Conservation (phyloP, 1,284 basidiomycete genomes). For the Agaricales sp. region DNA sequence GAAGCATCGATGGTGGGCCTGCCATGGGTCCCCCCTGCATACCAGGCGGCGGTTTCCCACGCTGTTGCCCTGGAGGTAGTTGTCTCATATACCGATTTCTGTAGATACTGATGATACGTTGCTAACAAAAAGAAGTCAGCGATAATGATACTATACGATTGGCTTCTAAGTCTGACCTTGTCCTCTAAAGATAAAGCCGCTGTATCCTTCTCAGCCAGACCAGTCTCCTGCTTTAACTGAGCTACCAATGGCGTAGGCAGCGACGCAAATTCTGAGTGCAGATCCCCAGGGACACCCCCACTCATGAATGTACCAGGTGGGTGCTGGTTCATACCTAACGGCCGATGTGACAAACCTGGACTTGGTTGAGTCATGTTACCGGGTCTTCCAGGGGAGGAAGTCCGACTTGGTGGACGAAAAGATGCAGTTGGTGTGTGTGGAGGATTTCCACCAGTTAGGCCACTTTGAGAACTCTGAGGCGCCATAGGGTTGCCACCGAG, state of each 20-base stretch:
- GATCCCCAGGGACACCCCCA: not conserved
- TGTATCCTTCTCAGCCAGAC: constrained; percentile 39
- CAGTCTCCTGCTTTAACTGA: constrained; percentile 33
- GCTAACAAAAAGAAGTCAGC: not conserved
- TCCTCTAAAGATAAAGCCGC: constrained; percentile 33
- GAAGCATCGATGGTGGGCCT: not conserved
- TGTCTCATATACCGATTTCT: not conserved
- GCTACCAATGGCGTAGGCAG: constrained; percentile 24
- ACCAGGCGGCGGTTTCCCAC: not conserved
- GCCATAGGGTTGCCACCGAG: not conserved
- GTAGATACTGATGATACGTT: not conserved
- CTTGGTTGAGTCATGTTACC: not conserved
- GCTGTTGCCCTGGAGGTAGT: not conserved
- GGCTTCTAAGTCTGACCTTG: constrained; percentile 45
- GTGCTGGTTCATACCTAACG: not conserved
- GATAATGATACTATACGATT: too few species aligned
- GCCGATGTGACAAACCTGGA: constrained; percentile 5
- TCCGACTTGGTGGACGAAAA: not conserved
- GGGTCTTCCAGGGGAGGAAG: not conserved
- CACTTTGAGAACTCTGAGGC: not conserved
- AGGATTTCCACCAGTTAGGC: not conserved
- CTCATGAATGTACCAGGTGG: constrained; percentile 7
- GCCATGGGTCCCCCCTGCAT: not conserved
- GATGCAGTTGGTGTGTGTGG: not conserved
- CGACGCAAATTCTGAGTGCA: constrained; percentile 26